Conservation (phyloP, 2,329 filamentous ascomycete species). For the Neobulgaria alba region DNA sequence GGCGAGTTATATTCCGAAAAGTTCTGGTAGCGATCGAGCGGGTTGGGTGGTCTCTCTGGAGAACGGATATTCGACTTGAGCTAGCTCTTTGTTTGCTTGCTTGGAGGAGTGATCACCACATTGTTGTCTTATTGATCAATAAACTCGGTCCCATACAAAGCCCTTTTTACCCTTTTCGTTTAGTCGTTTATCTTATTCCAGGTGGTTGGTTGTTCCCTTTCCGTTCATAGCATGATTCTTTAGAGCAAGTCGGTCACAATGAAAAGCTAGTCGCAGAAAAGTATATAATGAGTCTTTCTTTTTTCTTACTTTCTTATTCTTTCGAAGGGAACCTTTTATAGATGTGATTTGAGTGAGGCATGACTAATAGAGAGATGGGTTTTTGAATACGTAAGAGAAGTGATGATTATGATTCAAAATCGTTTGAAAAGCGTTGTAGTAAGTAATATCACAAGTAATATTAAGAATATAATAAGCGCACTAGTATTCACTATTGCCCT, state of each 20-base stretch:
- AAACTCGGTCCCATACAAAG: slow-evolving; percentile 26
- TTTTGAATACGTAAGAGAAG: too few species aligned
- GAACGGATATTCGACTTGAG: slow-evolving; percentile 22
- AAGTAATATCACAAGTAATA: too few species aligned
- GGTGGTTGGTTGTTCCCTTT: slow-evolving; percentile 15
- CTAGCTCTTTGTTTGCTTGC: slow-evolving; percentile 23
- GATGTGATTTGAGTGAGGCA: too few species aligned
- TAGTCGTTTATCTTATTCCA: slow-evolving; percentile 16
- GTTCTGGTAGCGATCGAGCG: slow-evolving; percentile 29
- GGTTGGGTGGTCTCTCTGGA: slow-evolving; percentile 25
- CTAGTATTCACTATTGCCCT: too few species aligned
- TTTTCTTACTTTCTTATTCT: background rate
- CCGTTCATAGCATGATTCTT: slow-evolving; percentile 17
- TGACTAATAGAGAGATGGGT: too few species aligned
- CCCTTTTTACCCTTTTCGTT: slow-evolving; percentile 20
- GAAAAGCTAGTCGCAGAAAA: slow-evolving; percentile 9
- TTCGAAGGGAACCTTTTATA: too few species aligned
- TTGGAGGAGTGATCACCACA: slow-evolving; percentile 24
- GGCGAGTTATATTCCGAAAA: slow-evolving; percentile 28
- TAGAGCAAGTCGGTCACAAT: slow-evolving; percentile 21
- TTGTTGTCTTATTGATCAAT: slow-evolving; percentile 26
- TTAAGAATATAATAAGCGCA: too few species aligned
- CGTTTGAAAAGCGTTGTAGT: too few species aligned
- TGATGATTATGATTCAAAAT: too few species aligned
- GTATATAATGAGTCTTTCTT: background rate